A percentile compares a stretch with the other conserved stretches of the same genome.
These are phyloP conservation scores for Jacaranda copaia DNA, from an alignment of 257 asterid genomes.

Conservation along the genomic window DNA sequence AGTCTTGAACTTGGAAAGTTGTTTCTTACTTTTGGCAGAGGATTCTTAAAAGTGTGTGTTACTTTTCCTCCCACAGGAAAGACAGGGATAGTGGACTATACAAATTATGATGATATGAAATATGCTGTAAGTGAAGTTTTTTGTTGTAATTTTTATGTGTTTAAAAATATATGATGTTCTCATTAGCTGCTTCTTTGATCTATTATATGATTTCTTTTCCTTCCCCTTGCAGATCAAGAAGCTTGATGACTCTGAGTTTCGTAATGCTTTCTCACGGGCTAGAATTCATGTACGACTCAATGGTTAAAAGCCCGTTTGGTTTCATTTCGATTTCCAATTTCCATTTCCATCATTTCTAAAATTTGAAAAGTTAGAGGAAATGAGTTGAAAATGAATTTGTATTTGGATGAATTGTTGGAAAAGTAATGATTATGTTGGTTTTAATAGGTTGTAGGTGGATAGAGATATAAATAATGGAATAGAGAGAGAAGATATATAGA, in stretches of 20 bases:
- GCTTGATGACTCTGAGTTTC: slow-evolving; percentile 93
- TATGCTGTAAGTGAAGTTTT: slow-evolving; percentile 69
- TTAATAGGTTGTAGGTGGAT: no score
- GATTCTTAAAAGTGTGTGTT: slow-evolving; percentile 10
- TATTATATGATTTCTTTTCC: background rate
- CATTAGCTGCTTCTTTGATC: slow-evolving; percentile 3
- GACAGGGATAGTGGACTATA: slow-evolving; percentile 92
- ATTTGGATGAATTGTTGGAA: no score
- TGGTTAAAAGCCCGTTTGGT: no score
- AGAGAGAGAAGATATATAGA: no score
- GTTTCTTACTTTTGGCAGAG: slow-evolving; percentile 12
- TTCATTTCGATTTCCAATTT: no score
- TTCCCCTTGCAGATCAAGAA: slow-evolving; percentile 72
- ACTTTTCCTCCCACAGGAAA: slow-evolving; percentile 60
- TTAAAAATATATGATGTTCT: background rate
- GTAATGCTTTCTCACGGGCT: slow-evolving; percentile 85
- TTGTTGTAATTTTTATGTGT: background rate
- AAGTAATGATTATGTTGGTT: no score
- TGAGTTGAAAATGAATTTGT: no score
- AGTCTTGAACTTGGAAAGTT: slow-evolving; percentile 12
- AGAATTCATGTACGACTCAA: slow-evolving; percentile 70
- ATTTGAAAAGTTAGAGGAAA: no score
- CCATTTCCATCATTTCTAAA: no score
- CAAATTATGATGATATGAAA: slow-evolving; percentile 87
- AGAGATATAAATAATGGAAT: no score